These are phyloP conservation scores for Aureobasidium mangrovei DNA, from an alignment of 2,329 filamentous ascomycete species.

Conservation along the genomic window DNA sequence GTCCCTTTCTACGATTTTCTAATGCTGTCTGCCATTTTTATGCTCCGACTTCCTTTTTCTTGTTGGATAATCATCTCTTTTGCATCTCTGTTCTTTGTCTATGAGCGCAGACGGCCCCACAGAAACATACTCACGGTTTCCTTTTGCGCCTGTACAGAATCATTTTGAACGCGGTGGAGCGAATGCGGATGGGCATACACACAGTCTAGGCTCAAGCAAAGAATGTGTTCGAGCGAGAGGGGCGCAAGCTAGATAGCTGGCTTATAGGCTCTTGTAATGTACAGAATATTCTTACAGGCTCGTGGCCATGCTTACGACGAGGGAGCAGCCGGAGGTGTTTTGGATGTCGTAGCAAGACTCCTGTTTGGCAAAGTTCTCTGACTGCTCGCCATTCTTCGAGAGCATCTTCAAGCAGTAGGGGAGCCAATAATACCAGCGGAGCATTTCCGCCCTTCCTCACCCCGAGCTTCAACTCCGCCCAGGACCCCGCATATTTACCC, in stretches of 20 bases:
- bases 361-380: too few species aligned
- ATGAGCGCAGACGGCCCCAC: neutral
- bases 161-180: too few species aligned
- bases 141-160: neutral
- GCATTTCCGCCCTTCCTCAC: too few species aligned
- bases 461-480: too few species aligned
- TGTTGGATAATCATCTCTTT: neutral
- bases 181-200: too few species aligned
- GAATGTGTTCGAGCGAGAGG: too few species aligned
- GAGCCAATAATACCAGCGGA: neutral
- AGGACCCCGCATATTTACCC: conserved; percentile 2
- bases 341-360: too few species aligned
- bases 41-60: neutral
- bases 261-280: neutral
- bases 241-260: neutral
- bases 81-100: neutral
- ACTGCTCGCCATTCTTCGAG: too few species aligned
- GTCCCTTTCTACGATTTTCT: neutral
- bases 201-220: too few species aligned
- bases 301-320: too few species aligned
- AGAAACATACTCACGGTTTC: conserved; percentile 1
- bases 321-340: too few species aligned
- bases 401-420: too few species aligned
- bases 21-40: neutral
- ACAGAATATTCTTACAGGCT: neutral